Evolutionary conservation across 1,284 basidiomycete species (phyloP).

Genomic region (Cutaneotrichosporon spelunceum): DNA sequence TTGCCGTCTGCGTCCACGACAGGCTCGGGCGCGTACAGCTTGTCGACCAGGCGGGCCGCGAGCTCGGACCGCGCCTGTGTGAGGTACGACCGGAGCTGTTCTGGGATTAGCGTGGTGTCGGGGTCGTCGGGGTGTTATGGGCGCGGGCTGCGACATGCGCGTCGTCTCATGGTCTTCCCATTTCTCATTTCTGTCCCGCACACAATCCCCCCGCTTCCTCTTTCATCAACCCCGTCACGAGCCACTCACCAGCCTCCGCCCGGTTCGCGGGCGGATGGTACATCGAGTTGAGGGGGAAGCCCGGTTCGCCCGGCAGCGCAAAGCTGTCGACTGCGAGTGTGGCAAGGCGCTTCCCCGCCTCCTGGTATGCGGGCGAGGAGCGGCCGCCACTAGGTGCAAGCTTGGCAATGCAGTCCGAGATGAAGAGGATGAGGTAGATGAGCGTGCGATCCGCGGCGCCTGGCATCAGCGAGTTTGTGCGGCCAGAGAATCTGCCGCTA

Average conservation of each 20-base stretch:
- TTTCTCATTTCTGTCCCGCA: no score
- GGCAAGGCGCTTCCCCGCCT: slow-evolving; percentile 82
- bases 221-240: neutral
- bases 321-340: slow-evolving; percentile 91
- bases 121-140: no score
- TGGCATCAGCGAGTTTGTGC: slow-evolving; percentile 17
- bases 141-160: no score
- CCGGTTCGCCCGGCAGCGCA: slow-evolving; percentile 91
- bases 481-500: no score
- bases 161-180: no score
- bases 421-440: slow-evolving; percentile 96
- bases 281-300: slow-evolving; percentile 88
- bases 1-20: slow-evolving; percentile 44
- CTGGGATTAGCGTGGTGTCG: slow-evolving; percentile 31
- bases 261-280: slow-evolving; percentile 77
- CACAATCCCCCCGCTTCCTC: no score
- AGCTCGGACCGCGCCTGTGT: slow-evolving; percentile 90
- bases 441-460: slow-evolving; percentile 89
- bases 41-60: slow-evolving; percentile 77
- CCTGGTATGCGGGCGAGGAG: slow-evolving; percentile 65
- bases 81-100: slow-evolving; percentile 76
- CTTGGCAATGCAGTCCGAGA: slow-evolving; percentile 94
- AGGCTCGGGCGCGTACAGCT: slow-evolving; percentile 63
- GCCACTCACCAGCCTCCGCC: slow-evolving; percentile 71
- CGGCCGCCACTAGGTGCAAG: slow-evolving; percentile 59